These are phyloP conservation scores for Pichia sp. DNA, from an alignment of 1,139 yeast species.

Conservation along the genomic window DNA sequence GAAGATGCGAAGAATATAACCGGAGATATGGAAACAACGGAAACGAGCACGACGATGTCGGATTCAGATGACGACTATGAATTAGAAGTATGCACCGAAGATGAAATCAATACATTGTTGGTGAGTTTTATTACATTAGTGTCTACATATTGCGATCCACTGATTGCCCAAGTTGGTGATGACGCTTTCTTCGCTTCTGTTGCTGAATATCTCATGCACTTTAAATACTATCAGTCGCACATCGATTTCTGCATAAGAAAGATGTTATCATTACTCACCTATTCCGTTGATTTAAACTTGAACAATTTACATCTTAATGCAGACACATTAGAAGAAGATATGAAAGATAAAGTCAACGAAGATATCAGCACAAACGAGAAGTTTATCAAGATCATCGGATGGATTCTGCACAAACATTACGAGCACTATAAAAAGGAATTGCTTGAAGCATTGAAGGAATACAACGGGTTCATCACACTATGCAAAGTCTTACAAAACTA, in stretches of 20 bases:
- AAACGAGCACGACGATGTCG: neutral
- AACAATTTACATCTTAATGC: slow-evolving; percentile 38
- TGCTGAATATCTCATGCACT: slow-evolving; percentile 34
- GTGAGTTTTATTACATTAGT: slow-evolving; percentile 32
- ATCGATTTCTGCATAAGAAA: slow-evolving; percentile 45
- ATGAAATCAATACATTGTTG: slow-evolving; percentile 32
- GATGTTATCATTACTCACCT: slow-evolving; percentile 41
- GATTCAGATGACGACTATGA: neutral
- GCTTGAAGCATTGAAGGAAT: slow-evolving; percentile 46
- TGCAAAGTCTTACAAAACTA: slow-evolving; percentile 27
- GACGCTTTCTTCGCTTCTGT: slow-evolving; percentile 26
- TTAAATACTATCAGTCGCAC: slow-evolving; percentile 36
- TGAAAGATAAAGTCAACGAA: slow-evolving; percentile 22
- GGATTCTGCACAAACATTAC: slow-evolving; percentile 48
- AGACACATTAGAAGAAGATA: slow-evolving; percentile 17
- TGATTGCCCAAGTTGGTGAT: slow-evolving; percentile 21
- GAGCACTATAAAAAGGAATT: slow-evolving; percentile 39
- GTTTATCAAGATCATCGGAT: slow-evolving; percentile 39
- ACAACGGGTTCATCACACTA: slow-evolving; percentile 43
- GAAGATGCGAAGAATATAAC: slow-evolving; percentile 5
- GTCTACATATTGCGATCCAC: slow-evolving; percentile 27
- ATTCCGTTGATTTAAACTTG: slow-evolving; percentile 37
- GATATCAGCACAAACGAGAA: slow-evolving; percentile 28
- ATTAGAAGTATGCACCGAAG: slow-evolving; percentile 23
- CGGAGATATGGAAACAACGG: neutral